Evolutionary conservation across 305 asterid genomes (phyloP), one percentile per base, ranked within the genome.

Genomic region (Caryopteris hybrid): DNA sequence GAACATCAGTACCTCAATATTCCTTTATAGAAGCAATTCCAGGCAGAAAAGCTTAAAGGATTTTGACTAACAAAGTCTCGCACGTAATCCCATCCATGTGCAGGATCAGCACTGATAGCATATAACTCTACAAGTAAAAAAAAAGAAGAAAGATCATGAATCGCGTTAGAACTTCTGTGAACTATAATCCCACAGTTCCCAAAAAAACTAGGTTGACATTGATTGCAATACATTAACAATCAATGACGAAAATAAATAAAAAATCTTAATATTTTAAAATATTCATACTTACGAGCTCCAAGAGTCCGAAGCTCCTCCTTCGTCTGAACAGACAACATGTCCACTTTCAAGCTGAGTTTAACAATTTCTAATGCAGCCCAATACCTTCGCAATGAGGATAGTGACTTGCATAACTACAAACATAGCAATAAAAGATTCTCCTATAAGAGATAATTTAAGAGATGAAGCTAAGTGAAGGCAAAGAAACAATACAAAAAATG

Each of bases 11-110:
- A 86, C 92, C 85, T 90, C 52, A 85, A 69, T 64, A 90, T 78
- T 67, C 86, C 91, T 86, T 83, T 90, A 64, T 90, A 90, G 83
- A 84, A 92, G 89, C 85, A 90, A 74, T 82, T 90, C 98, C 98
- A 92, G 39, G 96, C 96, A 74, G 95, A 78, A 69, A 84, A 77
- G 90, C 92, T 90, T 74, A 78, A 74, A 69, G 98, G 98, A 74
- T 75, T 88, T 57, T 78, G 86, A 71, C 60, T 65, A 61, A 88
- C 86, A 78, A 92, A 69, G 77, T 76, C 70, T 21, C 89, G 89
- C 41, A 85, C 91, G 68, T 77, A 83, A 18, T 84, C 91, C 79
- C 87, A 86, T 33, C 94, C 97, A 55, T 72, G 86, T 50, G 81
- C 74, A 74, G 98, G 89, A 78, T 88, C 97, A 66, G 74, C 63